phyloP scores from a whole-genome alignment of 768 basidiomycete genomes.

The Pulveroboletus sp. region DNA sequence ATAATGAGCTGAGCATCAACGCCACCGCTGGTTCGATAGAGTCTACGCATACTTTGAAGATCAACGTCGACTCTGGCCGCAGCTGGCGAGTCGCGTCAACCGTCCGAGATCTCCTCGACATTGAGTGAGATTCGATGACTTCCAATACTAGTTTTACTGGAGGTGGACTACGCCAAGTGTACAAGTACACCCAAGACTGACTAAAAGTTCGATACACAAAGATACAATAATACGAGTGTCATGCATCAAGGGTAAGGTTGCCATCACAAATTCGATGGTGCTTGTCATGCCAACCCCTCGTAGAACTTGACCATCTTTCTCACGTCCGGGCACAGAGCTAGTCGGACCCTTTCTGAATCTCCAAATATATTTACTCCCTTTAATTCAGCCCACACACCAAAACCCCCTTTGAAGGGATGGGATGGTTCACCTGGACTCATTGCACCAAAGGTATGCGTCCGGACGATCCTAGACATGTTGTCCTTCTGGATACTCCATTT shows the following conservation, averaged over 20 bases:
- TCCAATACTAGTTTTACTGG: not conserved
- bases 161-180: not conserved
- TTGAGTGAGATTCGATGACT: not conserved
- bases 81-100: constrained; percentile 1
- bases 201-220: not conserved
- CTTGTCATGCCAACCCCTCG: constrained; percentile 37
- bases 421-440: constrained; percentile 17
- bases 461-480: constrained; percentile 52
- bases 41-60: constrained; percentile 70
- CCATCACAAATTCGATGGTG: not conserved
- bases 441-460: constrained; percentile 35
- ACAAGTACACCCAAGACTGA: not conserved
- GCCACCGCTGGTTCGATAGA: constrained; percentile 66
- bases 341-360: constrained; percentile 60
- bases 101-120: constrained; percentile 2
- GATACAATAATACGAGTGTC: not conserved
- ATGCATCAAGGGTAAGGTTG: not conserved
- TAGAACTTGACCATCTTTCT: constrained; percentile 56
- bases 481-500: constrained; percentile 71
- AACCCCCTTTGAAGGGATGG: constrained; percentile 31
- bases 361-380: constrained; percentile 45
- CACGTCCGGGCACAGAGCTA: constrained; percentile 65
- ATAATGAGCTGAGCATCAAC: constrained; percentile 36
- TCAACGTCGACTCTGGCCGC: too few species aligned
- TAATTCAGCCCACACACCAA: constrained; percentile 54